These are phyloP conservation scores for Apiotrichum domesticum DNA, from an alignment of 1,284 basidiomycete species.

Conservation along the genomic window DNA sequence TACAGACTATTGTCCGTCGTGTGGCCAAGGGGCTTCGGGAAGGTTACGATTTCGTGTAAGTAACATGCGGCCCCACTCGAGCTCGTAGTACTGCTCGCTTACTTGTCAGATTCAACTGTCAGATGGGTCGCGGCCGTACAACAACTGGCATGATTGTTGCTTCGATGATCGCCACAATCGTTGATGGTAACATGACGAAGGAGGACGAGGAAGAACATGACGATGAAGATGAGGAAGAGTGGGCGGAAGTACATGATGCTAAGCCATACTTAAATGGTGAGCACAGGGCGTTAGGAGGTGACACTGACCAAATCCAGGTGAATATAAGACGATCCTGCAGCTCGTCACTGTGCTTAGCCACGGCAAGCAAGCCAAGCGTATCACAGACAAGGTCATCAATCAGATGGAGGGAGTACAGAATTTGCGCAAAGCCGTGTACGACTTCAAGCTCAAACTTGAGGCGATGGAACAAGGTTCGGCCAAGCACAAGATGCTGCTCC, in stretches of 20 bases:
- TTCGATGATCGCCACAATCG: constrained; percentile 74
- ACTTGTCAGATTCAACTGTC: constrained; percentile 46
- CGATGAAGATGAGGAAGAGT: constrained; percentile 41
- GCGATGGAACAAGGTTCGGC: constrained; percentile 69
- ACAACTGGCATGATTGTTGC: constrained; percentile 94
- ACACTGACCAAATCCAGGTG: constrained; percentile 54
- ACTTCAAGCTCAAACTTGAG: constrained; percentile 89
- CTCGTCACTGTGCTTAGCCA: constrained; percentile 51
- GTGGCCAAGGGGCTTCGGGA: constrained; percentile 60
- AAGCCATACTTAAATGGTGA: constrained; percentile 78
- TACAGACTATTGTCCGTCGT: constrained; percentile 69
- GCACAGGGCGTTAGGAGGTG: constrained; percentile 11
- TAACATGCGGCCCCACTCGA: constrained; percentile 45
- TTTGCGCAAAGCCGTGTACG: constrained; percentile 82
- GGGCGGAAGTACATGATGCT: constrained; percentile 73
- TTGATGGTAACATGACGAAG: constrained; percentile 41
- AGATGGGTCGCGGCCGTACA: constrained; percentile 51
- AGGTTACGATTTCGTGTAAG: constrained; percentile 72
- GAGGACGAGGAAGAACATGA: constrained; percentile 32
- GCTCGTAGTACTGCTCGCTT: background rate
- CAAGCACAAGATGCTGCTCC: constrained; percentile 68
- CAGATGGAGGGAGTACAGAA: constrained; percentile 89
- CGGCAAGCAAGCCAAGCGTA: constrained; percentile 67
- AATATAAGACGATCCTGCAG: constrained; percentile 94
- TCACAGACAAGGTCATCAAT: constrained; percentile 85